Evolutionary conservation across 1,139 yeast species (phyloP), one percentile per base, ranked within the genome.

Genomic region (Suhomyces wounanorum): DNA sequence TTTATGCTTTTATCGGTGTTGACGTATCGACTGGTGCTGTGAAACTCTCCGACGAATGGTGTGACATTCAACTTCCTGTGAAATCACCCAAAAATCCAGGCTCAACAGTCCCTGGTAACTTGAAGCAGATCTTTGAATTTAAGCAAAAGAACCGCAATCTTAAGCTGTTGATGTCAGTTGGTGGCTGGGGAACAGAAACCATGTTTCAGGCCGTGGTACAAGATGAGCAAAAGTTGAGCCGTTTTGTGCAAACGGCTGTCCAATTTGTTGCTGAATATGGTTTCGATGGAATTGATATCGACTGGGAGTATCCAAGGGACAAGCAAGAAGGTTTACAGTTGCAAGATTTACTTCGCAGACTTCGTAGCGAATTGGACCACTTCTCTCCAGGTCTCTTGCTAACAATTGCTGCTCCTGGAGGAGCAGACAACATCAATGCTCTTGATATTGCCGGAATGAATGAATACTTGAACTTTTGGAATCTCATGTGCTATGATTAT

Each of bases 241-340:
- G 47, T 0, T 90, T 92, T 66, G 81, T 84, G 3, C 52, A 61
- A 1, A 73, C 86, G 1, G 72, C 85, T 0, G 73, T 80, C 1
- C 67, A 68, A 0, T 66, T 81, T 31, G 73, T 89, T 60, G 56
- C 67, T 3, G 69, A 75, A 47, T 79, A 83, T 61, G 87, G 89
- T 0, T 84, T 94, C 60, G 98, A 94, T 65, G 98, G 99, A 0
- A 73, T 94, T 46, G 99, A 94, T 65, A 70, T 94, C 35, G 99
- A 94, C 68, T 94, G 97, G 97, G 99, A 94, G 65, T 92, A 86
- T 58, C 96, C 97, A 0, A 64, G 69, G 21, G 74, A 68, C 40
- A 58, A 60, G 2, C 59, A 64, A 0, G 85, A 89, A 54, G 82
- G 83, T 1, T 50, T 58, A 1, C 64, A 66, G 45, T 77, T 84